Evolutionary conservation across 1,139 yeast species (phyloP).

Genomic region (Wickerhamomyces sp.): DNA sequence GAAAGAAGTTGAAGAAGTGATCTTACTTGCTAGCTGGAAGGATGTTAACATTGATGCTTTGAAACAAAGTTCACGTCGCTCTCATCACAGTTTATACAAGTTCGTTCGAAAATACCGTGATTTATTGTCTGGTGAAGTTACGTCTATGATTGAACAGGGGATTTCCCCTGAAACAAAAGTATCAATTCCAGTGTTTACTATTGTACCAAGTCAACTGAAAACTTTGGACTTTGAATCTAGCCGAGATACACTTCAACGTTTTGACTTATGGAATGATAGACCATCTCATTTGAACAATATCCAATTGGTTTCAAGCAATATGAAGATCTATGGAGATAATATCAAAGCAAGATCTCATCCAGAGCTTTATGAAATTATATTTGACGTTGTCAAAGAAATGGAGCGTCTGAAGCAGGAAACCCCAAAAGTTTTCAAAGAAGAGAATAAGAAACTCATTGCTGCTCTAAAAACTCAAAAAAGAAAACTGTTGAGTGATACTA

Average conservation of each 20-base stretch:
- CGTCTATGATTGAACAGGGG: slow-evolving; percentile 61
- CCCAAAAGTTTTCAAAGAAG: slow-evolving; percentile 66
- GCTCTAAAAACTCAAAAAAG: slow-evolving; percentile 77
- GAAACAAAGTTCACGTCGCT: slow-evolving; percentile 86
- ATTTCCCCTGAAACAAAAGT: slow-evolving; percentile 28
- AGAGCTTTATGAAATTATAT: slow-evolving; percentile 45
- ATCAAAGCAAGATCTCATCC: slow-evolving; percentile 33
- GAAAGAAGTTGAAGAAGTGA: slow-evolving; percentile 80
- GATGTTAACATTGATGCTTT: slow-evolving; percentile 93
- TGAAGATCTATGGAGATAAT: slow-evolving; percentile 44
- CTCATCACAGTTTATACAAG: slow-evolving; percentile 82
- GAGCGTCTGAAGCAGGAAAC: slow-evolving; percentile 69
- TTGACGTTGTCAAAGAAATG: slow-evolving; percentile 51
- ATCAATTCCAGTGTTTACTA: slow-evolving; percentile 10
- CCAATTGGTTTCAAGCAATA: slow-evolving; percentile 46
- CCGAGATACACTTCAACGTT: slow-evolving; percentile 14
- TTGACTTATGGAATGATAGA: slow-evolving; percentile 47
- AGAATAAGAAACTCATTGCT: slow-evolving; percentile 67
- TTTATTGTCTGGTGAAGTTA: slow-evolving; percentile 50
- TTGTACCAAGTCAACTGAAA: slow-evolving; percentile 6
- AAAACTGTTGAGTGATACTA: slow-evolving; percentile 68
- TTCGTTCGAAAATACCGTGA: slow-evolving; percentile 78
- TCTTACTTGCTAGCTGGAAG: slow-evolving; percentile 92
- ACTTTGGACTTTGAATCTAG: slow-evolving; percentile 12
- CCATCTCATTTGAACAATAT: slow-evolving; percentile 53